Evolutionary conservation across 1,284 basidiomycete genomes (phyloP).

Genomic region (Peniophora sp.): DNA sequence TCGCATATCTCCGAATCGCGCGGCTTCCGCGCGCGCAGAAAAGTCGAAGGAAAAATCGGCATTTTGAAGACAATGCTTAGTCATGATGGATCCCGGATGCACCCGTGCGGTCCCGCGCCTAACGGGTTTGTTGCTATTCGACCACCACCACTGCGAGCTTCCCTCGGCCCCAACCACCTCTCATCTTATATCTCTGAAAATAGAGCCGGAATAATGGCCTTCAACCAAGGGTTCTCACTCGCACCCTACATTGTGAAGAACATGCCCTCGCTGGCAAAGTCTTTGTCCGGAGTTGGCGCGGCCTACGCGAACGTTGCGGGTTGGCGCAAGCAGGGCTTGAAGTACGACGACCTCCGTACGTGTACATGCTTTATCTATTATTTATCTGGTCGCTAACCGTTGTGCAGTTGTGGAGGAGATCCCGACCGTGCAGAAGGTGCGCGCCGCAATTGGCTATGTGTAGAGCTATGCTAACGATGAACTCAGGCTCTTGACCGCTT

Average conservation of each 20-base stretch:
- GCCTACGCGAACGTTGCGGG: constrained; percentile 82
- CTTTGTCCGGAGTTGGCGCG: constrained; percentile 76
- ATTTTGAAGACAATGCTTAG: too few species aligned
- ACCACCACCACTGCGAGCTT: constrained; percentile 6
- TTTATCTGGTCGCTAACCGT: constrained; percentile 8
- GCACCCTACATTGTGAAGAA: constrained; percentile 53
- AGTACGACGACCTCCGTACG: constrained; percentile 91
- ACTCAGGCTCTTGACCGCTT: constrained; percentile 83
- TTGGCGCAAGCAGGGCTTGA: constrained; percentile 86
- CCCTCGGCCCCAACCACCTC: constrained; percentile 2
- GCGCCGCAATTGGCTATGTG: too few species aligned
- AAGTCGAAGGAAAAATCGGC: too few species aligned
- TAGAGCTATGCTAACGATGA: too few species aligned
- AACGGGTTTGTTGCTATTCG: constrained; percentile 17
- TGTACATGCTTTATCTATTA: constrained; percentile 20
- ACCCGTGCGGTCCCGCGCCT: not conserved
- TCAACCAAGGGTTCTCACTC: constrained; percentile 72
- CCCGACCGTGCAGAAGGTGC: constrained; percentile 78
- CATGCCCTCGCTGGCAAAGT: not conserved
- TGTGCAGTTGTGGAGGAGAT: constrained; percentile 80
- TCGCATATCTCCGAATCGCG: too few species aligned
- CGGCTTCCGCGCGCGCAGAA: too few species aligned
- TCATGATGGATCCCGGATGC: too few species aligned
- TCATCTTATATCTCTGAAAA: constrained; percentile 8
- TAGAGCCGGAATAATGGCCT: constrained; percentile 41